Evolutionary conservation across 352 stramenopile species (phyloP).

Genomic region (Paralagenidium karlingii): DNA sequence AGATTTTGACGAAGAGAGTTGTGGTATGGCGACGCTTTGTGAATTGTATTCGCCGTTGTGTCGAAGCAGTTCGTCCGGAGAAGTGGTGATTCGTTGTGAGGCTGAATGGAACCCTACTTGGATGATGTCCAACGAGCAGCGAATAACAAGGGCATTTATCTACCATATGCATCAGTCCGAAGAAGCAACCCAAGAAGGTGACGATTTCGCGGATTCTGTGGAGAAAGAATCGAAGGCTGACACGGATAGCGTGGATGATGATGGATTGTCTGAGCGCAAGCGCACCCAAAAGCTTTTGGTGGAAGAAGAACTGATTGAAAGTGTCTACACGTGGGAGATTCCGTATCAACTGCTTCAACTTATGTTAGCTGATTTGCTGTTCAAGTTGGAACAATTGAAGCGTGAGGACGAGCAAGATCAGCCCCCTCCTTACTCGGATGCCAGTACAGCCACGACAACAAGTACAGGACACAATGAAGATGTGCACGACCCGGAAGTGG

Average conservation of each 20-base stretch:
- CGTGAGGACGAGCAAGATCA: slow-evolving; percentile 33
- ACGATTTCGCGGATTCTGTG: not conserved
- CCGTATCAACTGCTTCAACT: slow-evolving; percentile 75
- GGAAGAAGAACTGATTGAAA: slow-evolving; percentile 80
- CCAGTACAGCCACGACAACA: not conserved
- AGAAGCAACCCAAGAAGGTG: not conserved
- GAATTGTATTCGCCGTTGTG: slow-evolving; percentile 51
- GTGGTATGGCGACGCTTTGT: slow-evolving; percentile 28
- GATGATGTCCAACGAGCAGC: slow-evolving; percentile 19
- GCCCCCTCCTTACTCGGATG: too few relatives aligned
- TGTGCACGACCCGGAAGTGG: not conserved
- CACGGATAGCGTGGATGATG: not conserved
- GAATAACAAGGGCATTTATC: slow-evolving; percentile 68
- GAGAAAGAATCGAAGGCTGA: not conserved
- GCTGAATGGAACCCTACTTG: slow-evolving; percentile 9
- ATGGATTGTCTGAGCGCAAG: not conserved
- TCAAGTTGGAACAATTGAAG: slow-evolving; percentile 56
- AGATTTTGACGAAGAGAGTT: not conserved
- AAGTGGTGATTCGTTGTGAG: slow-evolving; percentile 73
- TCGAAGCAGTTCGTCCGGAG: slow-evolving; percentile 37
- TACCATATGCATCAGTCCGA: slow-evolving; percentile 10
- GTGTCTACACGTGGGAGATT: slow-evolving; percentile 81
- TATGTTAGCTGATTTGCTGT: slow-evolving; percentile 53
- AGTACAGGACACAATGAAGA: slow-evolving; percentile 2
- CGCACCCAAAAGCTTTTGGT: slow-evolving; percentile 40